Evolutionary conservation across 441 rosid species (phyloP), one percentile per base, ranked within the genome.

Genomic region (Gossypium trilobum): DNA sequence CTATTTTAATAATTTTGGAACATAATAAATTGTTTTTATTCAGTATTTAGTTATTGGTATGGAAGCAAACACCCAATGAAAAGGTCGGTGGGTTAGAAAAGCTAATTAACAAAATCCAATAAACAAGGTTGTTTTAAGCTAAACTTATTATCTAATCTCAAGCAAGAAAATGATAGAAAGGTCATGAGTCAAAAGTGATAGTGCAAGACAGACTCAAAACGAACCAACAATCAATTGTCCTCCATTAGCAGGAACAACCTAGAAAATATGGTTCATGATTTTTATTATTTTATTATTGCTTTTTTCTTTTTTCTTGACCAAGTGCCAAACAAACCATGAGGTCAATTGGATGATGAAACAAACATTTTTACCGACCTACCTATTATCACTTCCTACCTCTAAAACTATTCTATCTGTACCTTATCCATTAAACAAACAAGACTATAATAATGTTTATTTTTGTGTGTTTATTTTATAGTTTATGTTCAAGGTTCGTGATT

Each of bases 191-290:
- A 54, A 23, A 36, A 61, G 65, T 3, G 36, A 14, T 29, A 52
- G 48, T 59, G 64, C 63, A 33, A 59, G 48, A 16, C 73, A 76
- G n/a, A 50, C 72, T 66, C 76, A 23, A 31, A 48, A 9, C 8
- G 22, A 48, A 23, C 25, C 72, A 71, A 27, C 68, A 31, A 61
- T n/a, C 10, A 39, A 5, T 39, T 73, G 77, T 77, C 74, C 2
- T 73, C 80, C 74, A 61, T 61, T 19, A n/a, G 42, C 20, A 29
- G 11, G 25, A 59, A 36, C 59, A 69, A 5, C 39, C 67, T 52
- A 42, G 44, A 4, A 42, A 2, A 16, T 16, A 54, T 9, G 67
- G 25, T 48, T 50, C 23, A 59, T 33, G 27, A 55, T 19, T 19
- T 19, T 20, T 9, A 17, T 5, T 52, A 52, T 52, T 58, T 58